Evolutionary conservation across 768 basidiomycete species (phyloP).

Genomic region (Pleurotus tuoliensis): DNA sequence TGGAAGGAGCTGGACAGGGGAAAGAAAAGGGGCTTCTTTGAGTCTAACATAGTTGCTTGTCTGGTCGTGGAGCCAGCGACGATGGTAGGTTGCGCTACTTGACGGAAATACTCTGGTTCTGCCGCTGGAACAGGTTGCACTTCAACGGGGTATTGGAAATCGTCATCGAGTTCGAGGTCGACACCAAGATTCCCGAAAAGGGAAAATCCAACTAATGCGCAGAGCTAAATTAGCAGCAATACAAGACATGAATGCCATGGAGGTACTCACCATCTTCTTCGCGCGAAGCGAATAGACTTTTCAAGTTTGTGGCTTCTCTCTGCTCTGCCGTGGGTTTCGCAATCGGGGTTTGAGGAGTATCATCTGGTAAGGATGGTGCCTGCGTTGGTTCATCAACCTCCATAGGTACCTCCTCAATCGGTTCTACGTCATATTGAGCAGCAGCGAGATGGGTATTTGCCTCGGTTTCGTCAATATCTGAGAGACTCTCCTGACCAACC

Average conservation of each 20-base stretch:
- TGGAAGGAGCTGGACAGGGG: constrained; percentile 32
- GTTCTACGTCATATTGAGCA: constrained; percentile 9
- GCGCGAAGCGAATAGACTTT: constrained; percentile 70
- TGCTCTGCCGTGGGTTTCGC: constrained; percentile 1
- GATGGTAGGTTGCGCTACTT: constrained; percentile 18
- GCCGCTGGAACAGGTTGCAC: constrained; percentile 10
- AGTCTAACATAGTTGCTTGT: constrained; percentile 37
- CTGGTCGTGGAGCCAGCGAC: constrained; percentile 20
- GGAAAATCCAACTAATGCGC: constrained; percentile 61
- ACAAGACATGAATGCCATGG: background rate
- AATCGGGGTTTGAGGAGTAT: constrained; percentile 7
- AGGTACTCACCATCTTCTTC: constrained; percentile 58
- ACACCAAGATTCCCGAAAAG: constrained; percentile 72
- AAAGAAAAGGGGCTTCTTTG: constrained; percentile 61
- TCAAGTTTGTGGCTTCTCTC: constrained; percentile 37
- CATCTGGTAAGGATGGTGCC: background rate
- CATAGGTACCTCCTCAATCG: constrained; percentile 32
- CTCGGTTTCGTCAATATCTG: constrained; percentile 48
- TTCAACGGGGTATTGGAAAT: constrained; percentile 26
- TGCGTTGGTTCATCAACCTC: constrained; percentile 11
- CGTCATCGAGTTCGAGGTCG: constrained; percentile 68
- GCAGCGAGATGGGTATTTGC: background rate
- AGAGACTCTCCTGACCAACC: constrained; percentile 57
- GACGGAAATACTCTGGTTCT: constrained; percentile 16
- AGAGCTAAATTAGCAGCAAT: background rate